Percentiles rank a stretch among this genome's conserved stretches.
Evolutionary conservation across 495 filamentous ascomycete species (phyloP).

Genomic region (Podospora anserina): DNA sequence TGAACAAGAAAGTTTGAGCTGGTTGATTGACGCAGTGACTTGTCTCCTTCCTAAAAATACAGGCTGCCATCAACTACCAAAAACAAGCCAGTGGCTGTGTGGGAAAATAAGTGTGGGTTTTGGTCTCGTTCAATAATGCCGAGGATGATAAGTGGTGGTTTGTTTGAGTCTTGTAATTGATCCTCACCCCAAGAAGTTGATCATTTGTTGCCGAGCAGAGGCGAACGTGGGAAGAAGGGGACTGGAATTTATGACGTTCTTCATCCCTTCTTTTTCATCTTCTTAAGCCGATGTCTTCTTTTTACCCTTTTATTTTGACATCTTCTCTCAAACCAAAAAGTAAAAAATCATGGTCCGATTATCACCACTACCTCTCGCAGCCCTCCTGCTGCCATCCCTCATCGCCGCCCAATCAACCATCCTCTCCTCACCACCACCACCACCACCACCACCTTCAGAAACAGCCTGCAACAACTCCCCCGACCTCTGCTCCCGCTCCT

Average conservation of each 20-base stretch:
- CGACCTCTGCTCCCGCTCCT: conserved; percentile 56
- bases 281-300: not conserved
- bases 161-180: not conserved
- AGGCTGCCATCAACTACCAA: not conserved
- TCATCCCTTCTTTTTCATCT: not conserved
- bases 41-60: not conserved
- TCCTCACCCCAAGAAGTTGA: not conserved
- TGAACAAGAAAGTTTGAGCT: not conserved
- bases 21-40: not conserved
- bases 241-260: not conserved
- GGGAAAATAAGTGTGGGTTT: not conserved
- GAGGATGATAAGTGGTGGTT: not conserved
- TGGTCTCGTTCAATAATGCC: not conserved
- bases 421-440: conserved; percentile 11
- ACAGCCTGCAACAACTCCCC: conserved; percentile 65
- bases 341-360: conserved; percentile 1
- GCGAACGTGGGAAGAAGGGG: not conserved
- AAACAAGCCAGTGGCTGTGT: not conserved
- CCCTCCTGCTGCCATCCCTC: not conserved
- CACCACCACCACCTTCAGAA: conserved; percentile 14
- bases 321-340: not conserved
- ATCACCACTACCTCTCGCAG: not conserved
- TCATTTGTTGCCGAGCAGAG: not conserved
- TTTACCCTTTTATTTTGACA: not conserved
- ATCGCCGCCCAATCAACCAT: conserved; percentile 11